Conservation (phyloP, 371 early-diverging fungal genomes). For the Lichtheimia hyalospora region DNA sequence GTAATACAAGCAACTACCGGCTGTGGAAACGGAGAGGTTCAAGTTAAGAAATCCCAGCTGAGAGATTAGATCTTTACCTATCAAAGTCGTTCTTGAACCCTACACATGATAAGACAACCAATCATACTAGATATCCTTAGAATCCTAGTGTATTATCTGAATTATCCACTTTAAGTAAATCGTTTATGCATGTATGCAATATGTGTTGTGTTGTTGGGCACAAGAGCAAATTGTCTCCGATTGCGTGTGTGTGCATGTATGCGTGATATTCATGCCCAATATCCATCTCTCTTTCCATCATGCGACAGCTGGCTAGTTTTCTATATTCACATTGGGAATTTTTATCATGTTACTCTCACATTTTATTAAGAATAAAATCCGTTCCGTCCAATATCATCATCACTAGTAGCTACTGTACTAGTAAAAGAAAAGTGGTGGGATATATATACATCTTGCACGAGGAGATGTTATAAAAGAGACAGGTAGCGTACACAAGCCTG, state of each 20-base stretch:
- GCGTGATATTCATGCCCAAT: neutral
- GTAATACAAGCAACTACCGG: too few species aligned
- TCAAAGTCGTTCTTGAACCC: too few species aligned
- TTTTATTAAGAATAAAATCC: neutral
- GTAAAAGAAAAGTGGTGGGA: neutral
- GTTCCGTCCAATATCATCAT: neutral
- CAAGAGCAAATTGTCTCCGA: neutral
- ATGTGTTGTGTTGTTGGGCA: neutral
- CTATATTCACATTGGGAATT: neutral
- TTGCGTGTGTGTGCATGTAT: neutral
- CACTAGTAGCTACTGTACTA: neutral
- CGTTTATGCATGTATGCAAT: neutral
- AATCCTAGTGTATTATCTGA: too few species aligned
- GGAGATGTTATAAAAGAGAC: neutral
- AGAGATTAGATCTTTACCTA: too few species aligned
- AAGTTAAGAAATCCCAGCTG: too few species aligned
- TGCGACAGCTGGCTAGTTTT: neutral
- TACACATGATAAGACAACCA: too few species aligned
- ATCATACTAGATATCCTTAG: too few species aligned
- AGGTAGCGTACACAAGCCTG: neutral
- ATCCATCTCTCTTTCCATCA: neutral
- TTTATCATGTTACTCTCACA: neutral
- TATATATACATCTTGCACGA: too few species aligned
- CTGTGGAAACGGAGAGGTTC: too few species aligned
- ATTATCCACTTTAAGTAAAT: too few species aligned